Conservation (phyloP, 768 basidiomycete species). For the Tremella mesenterica region DNA sequence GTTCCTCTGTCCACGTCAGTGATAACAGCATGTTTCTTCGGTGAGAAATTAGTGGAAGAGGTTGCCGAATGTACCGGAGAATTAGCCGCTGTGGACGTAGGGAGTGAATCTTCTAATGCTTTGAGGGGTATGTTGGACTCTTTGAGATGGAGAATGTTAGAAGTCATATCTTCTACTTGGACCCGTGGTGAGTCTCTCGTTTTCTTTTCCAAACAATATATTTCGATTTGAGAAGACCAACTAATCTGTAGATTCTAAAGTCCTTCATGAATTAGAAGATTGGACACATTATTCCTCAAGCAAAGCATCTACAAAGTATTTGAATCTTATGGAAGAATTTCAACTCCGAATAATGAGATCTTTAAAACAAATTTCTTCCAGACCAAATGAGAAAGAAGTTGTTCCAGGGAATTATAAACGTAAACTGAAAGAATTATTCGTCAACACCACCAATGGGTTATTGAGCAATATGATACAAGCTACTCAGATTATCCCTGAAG, state of each 20-base stretch:
- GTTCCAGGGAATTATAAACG: conserved; percentile 18
- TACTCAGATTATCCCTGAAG: conserved; percentile 8
- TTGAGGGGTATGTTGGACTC: conserved; percentile 70
- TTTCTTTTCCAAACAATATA: background rate
- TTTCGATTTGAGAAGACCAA: conserved; percentile 1
- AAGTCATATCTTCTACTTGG: conserved; percentile 71
- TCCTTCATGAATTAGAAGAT: conserved; percentile 76
- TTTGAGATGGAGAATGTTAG: conserved; percentile 77
- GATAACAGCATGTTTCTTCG: conserved; percentile 70
- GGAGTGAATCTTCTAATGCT: conserved; percentile 54
- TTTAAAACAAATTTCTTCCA: conserved; percentile 17
- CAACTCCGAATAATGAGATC: conserved; percentile 47
- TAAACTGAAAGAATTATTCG: conserved; percentile 34
- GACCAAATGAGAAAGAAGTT: conserved; percentile 19
- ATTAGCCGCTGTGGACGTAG: conserved; percentile 67
- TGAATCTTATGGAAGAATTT: conserved; percentile 68
- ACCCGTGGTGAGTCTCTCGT: conserved; percentile 58
- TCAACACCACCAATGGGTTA: conserved; percentile 30
- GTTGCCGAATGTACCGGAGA: conserved; percentile 80
- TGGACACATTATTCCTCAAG: conserved; percentile 55
- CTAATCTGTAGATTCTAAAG: conserved; percentile 58
- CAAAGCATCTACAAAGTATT: conserved; percentile 57
- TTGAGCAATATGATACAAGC: conserved; percentile 28
- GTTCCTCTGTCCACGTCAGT: conserved; percentile 59
- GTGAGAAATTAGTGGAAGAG: conserved; percentile 71